Evolutionary conservation across 2,329 filamentous ascomycete species (phyloP).

Genomic region (Thelonectria olida): DNA sequence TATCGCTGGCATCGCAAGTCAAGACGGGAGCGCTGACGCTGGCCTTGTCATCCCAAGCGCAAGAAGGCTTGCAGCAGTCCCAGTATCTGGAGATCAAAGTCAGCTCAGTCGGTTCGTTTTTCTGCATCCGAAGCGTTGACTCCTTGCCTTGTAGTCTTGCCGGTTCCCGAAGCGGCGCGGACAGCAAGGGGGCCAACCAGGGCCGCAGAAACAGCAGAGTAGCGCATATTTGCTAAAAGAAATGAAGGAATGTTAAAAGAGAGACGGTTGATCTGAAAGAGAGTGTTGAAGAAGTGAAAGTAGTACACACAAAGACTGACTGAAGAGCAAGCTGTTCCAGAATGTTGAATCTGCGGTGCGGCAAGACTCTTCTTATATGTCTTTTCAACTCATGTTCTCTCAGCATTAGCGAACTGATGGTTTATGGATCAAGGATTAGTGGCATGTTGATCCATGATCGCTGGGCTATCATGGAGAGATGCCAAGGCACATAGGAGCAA

Average conservation of each 20-base stretch:
- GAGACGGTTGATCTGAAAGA: conserved; percentile 27
- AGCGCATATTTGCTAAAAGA: conserved; percentile 31
- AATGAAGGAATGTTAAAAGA: conserved; percentile 26
- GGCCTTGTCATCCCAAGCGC: conserved; percentile 68
- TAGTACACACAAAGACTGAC: conserved; percentile 19
- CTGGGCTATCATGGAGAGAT: neutral
- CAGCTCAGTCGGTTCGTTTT: no score
- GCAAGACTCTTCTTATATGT: conserved; percentile 25
- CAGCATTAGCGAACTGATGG: neutral
- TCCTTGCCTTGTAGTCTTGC: conserved; percentile 39
- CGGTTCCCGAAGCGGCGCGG: conserved; percentile 40
- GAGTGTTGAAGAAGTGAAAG: conserved; percentile 24
- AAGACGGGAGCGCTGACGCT: conserved; percentile 58
- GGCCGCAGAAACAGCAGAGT: conserved; percentile 33
- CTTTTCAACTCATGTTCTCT: neutral
- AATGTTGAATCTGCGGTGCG: conserved; percentile 4
- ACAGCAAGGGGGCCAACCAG: conserved; percentile 35
- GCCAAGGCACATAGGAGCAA: conserved; percentile 26
- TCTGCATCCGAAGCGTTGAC: no score
- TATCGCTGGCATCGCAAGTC: conserved; percentile 64
- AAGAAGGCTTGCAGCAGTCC: conserved; percentile 79
- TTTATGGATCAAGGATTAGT: neutral
- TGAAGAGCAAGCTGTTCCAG: conserved; percentile 18
- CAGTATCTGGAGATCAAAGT: no score
- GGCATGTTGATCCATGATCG: conserved; percentile 12